Evolutionary conservation across 164 flowering plant genomes (phyloP).

Genomic region (Berberis thunbergii): DNA sequence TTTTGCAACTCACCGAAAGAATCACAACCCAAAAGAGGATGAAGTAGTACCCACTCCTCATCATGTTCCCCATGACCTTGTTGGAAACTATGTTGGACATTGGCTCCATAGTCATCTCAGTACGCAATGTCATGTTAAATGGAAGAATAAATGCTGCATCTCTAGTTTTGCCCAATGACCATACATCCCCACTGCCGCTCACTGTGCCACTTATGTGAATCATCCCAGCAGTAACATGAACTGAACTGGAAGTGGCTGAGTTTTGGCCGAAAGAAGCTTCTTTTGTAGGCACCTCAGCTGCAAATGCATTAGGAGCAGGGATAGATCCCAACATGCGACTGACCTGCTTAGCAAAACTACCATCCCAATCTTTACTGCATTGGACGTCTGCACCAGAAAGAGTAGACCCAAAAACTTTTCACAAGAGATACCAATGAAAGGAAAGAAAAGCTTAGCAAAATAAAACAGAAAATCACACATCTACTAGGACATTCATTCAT

Average conservation of each 20-base stretch:
- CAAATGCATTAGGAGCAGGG: conserved; percentile 60
- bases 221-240: conserved; percentile 56
- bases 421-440: not conserved
- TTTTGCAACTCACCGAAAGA: conserved; percentile 37
- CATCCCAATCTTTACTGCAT: conserved; percentile 3
- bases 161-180: conserved; percentile 26
- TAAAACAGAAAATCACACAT: not conserved
- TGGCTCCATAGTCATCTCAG: conserved; percentile 7
- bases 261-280: conserved; percentile 26
- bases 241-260: conserved; percentile 35
- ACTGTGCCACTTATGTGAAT: conserved; percentile 30
- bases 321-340: conserved; percentile 40
- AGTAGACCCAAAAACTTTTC: not conserved
- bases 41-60: conserved; percentile 25
- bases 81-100: conserved; percentile 15
- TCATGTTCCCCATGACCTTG: conserved; percentile 23
- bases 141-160: too few species aligned
- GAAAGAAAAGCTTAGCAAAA: not conserved
- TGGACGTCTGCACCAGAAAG: conserved; percentile 31
- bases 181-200: conserved; percentile 20
- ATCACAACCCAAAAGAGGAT: conserved; percentile 39
- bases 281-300: conserved; percentile 46
- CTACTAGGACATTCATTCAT: not conserved
- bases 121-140: not conserved
- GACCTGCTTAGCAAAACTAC: conserved; percentile 23